Conservation (phyloP, 1,284 basidiomycete genomes). For the Exobasidium cylindrosporum region DNA sequence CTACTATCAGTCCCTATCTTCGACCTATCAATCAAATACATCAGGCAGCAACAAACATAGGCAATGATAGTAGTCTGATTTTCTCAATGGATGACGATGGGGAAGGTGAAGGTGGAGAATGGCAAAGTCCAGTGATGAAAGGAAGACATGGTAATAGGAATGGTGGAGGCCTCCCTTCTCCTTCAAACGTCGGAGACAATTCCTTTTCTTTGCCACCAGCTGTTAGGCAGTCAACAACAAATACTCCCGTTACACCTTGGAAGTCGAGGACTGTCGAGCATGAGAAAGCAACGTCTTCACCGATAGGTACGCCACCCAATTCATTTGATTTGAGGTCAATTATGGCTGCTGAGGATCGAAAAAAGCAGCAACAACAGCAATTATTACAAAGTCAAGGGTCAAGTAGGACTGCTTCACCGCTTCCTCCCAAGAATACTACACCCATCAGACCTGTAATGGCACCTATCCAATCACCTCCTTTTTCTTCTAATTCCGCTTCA, state of each 20-base stretch:
- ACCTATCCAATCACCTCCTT: slow-evolving; percentile 5
- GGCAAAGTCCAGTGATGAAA: not conserved
- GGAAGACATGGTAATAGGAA: not conserved
- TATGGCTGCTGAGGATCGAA: slow-evolving; percentile 65
- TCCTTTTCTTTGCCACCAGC: not conserved
- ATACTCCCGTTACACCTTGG: slow-evolving; percentile 55
- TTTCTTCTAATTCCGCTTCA: slow-evolving; percentile 18
- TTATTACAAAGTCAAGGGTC: slow-evolving; percentile 12
- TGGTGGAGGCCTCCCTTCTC: not conserved
- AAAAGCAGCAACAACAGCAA: slow-evolving; percentile 42
- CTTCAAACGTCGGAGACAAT: not conserved
- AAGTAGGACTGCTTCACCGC: slow-evolving; percentile 21
- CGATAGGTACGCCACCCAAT: slow-evolving; percentile 11
- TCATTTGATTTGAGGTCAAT: slow-evolving; percentile 71
- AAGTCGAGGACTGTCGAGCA: slow-evolving; percentile 58
- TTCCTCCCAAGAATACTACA: slow-evolving; percentile 7
- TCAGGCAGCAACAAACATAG: not conserved
- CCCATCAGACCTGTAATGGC: not conserved
- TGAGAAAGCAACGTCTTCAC: slow-evolving; percentile 56
- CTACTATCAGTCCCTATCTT: slow-evolving; percentile 24
- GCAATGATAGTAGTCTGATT: slow-evolving; percentile 60
- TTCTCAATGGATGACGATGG: slow-evolving; percentile 68
- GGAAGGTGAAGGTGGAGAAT: slow-evolving; percentile 10
- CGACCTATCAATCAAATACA: slow-evolving; percentile 15
- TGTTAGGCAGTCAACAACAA: not conserved